Evolutionary conservation across 2,329 filamentous ascomycete genomes (phyloP), one percentile per base, ranked within the genome.

Genomic region (Sclerotinia glacialis): DNA sequence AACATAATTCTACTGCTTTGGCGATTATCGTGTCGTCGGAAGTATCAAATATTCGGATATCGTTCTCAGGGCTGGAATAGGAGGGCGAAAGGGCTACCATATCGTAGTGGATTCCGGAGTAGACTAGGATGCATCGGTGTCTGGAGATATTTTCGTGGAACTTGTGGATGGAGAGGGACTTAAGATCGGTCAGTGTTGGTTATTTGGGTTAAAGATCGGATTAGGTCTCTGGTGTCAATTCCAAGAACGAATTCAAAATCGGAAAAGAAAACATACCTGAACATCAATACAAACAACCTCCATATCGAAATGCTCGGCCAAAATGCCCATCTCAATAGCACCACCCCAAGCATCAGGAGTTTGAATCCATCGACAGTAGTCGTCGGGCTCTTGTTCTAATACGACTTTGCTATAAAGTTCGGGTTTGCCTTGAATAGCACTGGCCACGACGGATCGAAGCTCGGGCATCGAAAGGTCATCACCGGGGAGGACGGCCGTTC

Each of bases 81-180:
- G 82, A 87, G 49, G 84, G 86, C 23, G 87, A 88, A 71, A 96
- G 86, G 0, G 91, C 92, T 68, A 97, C 8, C 91, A 64, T 89
- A 78, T 97, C 94, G 78, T 97, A 97, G 77, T 97, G 93, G 61
- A 97, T 95, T 3, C 93, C 93, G 0, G 90, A 94, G 78, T 97
- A 97, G 0, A 97, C 88, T 31, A 97, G 81, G 34, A 97, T 87
- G 74, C 91, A 93, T 8, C 92, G 84, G 50, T 60, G 46, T 14
- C 37, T 16, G 11, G 63, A 40, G 23, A 16, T 34, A 0, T 23
- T 26, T 75, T 95, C 91, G 71, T 96, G 96, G 78, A 94, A 96
- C 6, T 85, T 85, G 73, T 92, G 89, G 7, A 92, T 81, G 16
- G 86, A 79, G 16, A 87, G 77, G 49, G 86, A 85, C 72, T 61